Evolutionary conservation across 2,329 filamentous ascomycete genomes (phyloP), one percentile per base, ranked within the genome.

Genomic region (Aspergillus fijiensis): DNA sequence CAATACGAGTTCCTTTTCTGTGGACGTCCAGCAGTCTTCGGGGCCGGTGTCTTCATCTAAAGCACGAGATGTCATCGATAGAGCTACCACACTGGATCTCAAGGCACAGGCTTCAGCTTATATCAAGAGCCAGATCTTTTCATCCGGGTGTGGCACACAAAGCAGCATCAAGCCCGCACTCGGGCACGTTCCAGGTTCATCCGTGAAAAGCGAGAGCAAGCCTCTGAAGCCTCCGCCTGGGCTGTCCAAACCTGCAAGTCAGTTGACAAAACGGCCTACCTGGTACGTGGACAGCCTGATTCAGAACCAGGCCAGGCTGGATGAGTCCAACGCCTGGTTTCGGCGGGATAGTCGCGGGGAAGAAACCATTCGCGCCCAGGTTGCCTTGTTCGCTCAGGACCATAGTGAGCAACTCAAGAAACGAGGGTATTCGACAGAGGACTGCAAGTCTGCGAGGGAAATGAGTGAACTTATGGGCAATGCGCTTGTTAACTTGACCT

Each of bases 241-340:
- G 4, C 61, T 69, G 51, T 51, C 60, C 10, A 54, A 51, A n/a
- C 63, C 60, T 27, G 53, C 48, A 33, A 19, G 0, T 16, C 42
- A 21, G 3, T n/a, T 47, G n/a, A 35, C 11, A 7, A 29, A 16
- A n/a, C 3, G 42, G n/a, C 21, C n/a, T 29, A 14, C 14, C 21
- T 33, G 49, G 11, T 45, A 16, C 14, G 14, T 19, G 35, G 54
- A 35, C 11, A 45, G 39, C 16, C 14, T 45, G 14, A 45, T 45
- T 19, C 16, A 45, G 39, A 45, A 45, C 6, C 33, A 56, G 27
- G 29, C 11, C 10, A 63, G 63, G 45, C 21, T 64, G 3, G 58
- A 60, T n/a, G 65, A 69, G 39, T 57, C 64, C 5, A 58, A 68
- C 14, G 10, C 19, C n/a, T 71, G 69, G 69, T 71, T 70, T 21